These are phyloP conservation scores for Lentinula novae-zelandiae DNA, from an alignment of 1,284 basidiomycete genomes.

Conservation along the genomic window DNA sequence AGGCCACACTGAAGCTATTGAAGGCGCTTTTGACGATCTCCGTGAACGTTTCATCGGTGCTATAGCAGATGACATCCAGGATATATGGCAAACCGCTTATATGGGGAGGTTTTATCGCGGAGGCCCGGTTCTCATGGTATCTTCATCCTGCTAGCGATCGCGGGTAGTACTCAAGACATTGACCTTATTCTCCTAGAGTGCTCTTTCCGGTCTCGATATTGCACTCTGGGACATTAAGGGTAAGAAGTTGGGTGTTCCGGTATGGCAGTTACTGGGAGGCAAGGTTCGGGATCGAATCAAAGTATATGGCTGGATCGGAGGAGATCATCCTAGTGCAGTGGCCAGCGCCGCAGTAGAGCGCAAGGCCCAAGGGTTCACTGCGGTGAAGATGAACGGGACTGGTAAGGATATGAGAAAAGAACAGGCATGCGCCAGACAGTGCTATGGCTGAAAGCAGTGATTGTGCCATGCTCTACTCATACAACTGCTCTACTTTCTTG, in stretches of 20 bases:
- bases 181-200: constrained; percentile 23
- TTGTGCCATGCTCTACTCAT: not conserved
- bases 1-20: constrained; percentile 75
- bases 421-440: too few species aligned
- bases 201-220: constrained; percentile 34
- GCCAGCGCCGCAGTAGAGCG: constrained; percentile 56
- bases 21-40: constrained; percentile 67
- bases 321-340: constrained; percentile 66
- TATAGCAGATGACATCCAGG: constrained; percentile 69
- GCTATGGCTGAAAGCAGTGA: not conserved
- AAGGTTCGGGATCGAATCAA: constrained; percentile 59
- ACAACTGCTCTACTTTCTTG: not conserved
- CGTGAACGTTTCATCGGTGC: constrained; percentile 60
- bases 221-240: constrained; percentile 79
- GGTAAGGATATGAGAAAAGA: constrained; percentile 25
- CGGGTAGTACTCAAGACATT: not conserved
- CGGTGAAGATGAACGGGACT: constrained; percentile 77
- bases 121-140: constrained; percentile 69
- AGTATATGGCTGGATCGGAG: constrained; percentile 72
- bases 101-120: constrained; percentile 71
- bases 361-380: constrained; percentile 70
- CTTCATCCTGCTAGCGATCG: constrained; percentile 2
- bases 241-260: constrained; percentile 70
- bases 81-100: constrained; percentile 68
- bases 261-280: constrained; percentile 74